These are phyloP conservation scores for Ganoderma boninense DNA, from an alignment of 1,284 basidiomycete species.

Conservation along the genomic window DNA sequence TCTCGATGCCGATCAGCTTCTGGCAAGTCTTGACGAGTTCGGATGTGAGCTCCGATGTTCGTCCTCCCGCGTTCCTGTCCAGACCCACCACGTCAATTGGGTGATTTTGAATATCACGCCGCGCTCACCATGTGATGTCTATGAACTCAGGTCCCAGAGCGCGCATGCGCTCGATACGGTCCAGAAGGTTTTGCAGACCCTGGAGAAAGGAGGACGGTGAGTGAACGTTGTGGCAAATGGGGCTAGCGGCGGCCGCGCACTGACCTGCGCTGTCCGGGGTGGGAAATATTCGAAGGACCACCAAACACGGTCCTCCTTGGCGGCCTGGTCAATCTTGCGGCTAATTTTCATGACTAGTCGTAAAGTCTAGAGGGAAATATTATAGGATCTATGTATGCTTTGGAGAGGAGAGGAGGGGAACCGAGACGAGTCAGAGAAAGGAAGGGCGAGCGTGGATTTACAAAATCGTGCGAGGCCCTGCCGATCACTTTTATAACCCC, in stretches of 20 bases:
- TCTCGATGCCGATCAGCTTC: conserved; percentile 91
- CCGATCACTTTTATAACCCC: conserved; percentile 14
- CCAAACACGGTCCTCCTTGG: conserved; percentile 86
- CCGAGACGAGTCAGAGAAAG: conserved; percentile 26
- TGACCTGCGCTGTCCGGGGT: conserved; percentile 91
- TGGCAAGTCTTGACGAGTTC: conserved; percentile 97
- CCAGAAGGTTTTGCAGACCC: conserved; percentile 94
- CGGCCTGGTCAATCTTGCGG: conserved; percentile 86
- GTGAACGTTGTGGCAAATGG: conserved; percentile 22
- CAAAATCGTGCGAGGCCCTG: conserved; percentile 24
- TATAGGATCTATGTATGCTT: conserved; percentile 29
- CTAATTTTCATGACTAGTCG: conserved; percentile 83
- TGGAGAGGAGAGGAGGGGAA: conserved; percentile 17
- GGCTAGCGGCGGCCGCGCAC: conserved; percentile 34
- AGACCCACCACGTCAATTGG: conserved; percentile 8
- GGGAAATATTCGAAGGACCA: conserved; percentile 99
- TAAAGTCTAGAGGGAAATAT: conserved; percentile 28
- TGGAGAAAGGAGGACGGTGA: conserved; percentile 41
- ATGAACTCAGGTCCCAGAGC: conserved; percentile 96
- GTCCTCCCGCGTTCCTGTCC: conserved; percentile 92
- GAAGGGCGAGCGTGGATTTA: conserved; percentile 16
- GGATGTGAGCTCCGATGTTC: conserved; percentile 92
- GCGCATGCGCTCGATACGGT: conserved; percentile 98
- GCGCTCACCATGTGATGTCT: conserved; percentile 91
- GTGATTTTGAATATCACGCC: conserved; percentile 16